Evolutionary conservation across 495 filamentous ascomycete genomes (phyloP).

Genomic region (Penicillium lividum): DNA sequence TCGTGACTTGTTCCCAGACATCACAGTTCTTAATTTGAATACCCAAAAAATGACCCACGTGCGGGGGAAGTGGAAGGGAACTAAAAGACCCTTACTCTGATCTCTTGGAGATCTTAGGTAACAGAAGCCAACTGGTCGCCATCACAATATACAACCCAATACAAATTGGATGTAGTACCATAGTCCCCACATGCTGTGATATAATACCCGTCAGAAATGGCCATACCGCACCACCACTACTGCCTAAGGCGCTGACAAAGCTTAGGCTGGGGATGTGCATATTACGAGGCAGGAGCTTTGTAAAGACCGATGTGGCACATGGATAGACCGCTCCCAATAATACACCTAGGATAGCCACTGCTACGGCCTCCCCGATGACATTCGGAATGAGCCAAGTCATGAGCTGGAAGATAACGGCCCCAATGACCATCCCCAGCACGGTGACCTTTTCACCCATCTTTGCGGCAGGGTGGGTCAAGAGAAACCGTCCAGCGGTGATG

Average conservation of each 20-base stretch:
- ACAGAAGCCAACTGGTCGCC: constrained; percentile 59
- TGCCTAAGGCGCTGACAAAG: constrained; percentile 72
- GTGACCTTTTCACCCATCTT: constrained; percentile 67
- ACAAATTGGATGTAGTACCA: constrained; percentile 71
- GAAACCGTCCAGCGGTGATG: constrained; percentile 70
- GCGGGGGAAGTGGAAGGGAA: background rate
- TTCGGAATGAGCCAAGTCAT: constrained; percentile 76
- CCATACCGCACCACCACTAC: constrained; percentile 69
- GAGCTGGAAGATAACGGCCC: constrained; percentile 65
- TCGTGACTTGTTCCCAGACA: background rate
- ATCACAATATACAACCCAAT: constrained; percentile 70
- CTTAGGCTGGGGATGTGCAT: constrained; percentile 68
- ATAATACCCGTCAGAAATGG: constrained; percentile 75
- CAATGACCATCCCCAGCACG: constrained; percentile 59
- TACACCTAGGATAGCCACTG: constrained; percentile 70
- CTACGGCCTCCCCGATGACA: constrained; percentile 68
- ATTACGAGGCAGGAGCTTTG: constrained; percentile 57
- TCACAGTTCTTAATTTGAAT: background rate
- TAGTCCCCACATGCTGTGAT: constrained; percentile 68
- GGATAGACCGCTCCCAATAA: constrained; percentile 79
- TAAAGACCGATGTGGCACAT: constrained; percentile 67
- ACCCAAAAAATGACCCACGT: background rate
- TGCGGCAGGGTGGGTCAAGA: constrained; percentile 62
- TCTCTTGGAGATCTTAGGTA: constrained; percentile 35
- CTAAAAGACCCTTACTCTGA: constrained; percentile 23